Evolutionary conservation across 768 basidiomycete genomes (phyloP), one percentile per base, ranked within the genome.

Genomic region (Leccinum boreale): DNA sequence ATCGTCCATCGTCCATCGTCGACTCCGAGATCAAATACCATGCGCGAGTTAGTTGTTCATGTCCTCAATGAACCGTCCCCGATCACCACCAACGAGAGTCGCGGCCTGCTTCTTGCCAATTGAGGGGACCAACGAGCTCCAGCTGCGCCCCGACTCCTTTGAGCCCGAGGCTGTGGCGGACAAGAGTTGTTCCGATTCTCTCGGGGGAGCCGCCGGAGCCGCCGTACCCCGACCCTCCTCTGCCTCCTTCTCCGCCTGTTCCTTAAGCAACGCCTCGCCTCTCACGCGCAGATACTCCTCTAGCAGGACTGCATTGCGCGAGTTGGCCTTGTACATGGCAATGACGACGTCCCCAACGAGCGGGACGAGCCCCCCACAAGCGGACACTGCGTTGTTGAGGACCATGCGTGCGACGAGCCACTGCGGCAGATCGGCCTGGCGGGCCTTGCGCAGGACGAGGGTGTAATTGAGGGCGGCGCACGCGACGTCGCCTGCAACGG

Each of bases 291-390:
- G 73, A 71, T 83, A 94, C 70, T 94, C 92, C 67, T 95, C 92
- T 49, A 98, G 78, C 50, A 97, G 75, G 5, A 82, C 82, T 11
- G 92, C 94, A 65, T 98, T 97, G 59, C 95, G 80, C 15, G 86
- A 89, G 72, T 98, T 98, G 19, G 93, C 85, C 69, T 94, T 95
- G 79, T 78, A 96, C 3, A 82, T 72, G 2, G 90, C 92, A 35
- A 94, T 73, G 1, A 85, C 66, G 26, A 97, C 63, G 71, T 94
- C 92, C 4, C 94, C 94, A 3, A 83, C 77, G 45, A 89, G 54
- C 0, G 93, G 93, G 3, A 95, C 67, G 48, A 86, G 68, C 1
- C 92, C 89, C 12, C 90, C 76, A 0, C 76, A 77, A 5, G 83
- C 84, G 10, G 88, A 85, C 23, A 94, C 71, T 14, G 80, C 78